Conservation (phyloP, 768 basidiomycete species). For the Fibroporia radiculosa region DNA sequence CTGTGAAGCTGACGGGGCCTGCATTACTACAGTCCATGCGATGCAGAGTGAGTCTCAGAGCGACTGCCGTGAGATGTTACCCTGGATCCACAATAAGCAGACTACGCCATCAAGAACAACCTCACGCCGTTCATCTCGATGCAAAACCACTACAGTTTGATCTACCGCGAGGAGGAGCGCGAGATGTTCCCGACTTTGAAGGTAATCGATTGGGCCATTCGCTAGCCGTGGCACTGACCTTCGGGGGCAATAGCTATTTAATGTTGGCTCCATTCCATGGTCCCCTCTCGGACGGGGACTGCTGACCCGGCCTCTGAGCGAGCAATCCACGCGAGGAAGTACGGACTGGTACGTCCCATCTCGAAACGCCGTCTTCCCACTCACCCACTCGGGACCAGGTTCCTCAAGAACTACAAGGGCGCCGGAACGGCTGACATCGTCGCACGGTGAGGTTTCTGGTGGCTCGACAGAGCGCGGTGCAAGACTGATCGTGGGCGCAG, state of each 20-base stretch:
- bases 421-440: conserved; percentile 12
- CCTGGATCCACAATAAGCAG: conserved; percentile 11
- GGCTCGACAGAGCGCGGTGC: neutral
- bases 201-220: conserved; percentile 5
- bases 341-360: conserved; percentile 15
- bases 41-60: conserved; percentile 21
- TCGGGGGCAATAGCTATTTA: conserved; percentile 15
- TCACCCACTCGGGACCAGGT: conserved; percentile 21
- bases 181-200: conserved; percentile 46
- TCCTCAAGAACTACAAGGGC: conserved; percentile 9
- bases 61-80: neutral
- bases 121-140: conserved; percentile 52
- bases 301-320: conserved; percentile 20
- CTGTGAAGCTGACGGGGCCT: neutral
- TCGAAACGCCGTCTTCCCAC: conserved; percentile 7
- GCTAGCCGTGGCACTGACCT: neutral
- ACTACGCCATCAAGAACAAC: conserved; percentile 31
- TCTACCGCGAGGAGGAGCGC: conserved; percentile 56
- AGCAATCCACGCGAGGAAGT: conserved; percentile 17
- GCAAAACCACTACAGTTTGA: conserved; percentile 52
- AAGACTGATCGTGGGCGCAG: conserved; percentile 4
- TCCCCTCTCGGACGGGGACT: conserved; percentile 29
- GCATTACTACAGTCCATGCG: conserved; percentile 18
- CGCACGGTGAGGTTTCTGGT: conserved; percentile 8
- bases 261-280: conserved; percentile 31